Percentiles rank a stretch among this genome's conserved stretches.
Evolutionary conservation across 176 grass and related monocot species (phyloP).

Genomic region (Oryza longistaminata): DNA sequence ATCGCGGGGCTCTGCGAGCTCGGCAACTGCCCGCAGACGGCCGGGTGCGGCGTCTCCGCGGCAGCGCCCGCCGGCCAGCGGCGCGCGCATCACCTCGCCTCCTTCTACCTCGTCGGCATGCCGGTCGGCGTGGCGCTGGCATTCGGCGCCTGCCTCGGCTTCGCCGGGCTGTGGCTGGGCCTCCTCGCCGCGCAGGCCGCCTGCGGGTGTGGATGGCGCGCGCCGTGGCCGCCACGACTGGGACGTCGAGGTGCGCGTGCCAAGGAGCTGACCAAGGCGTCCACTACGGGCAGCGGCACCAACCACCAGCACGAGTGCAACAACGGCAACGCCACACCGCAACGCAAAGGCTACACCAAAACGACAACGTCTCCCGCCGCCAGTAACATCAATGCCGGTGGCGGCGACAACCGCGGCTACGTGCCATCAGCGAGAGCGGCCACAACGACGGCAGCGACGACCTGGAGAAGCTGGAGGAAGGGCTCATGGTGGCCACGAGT

Average conservation of each 20-base stretch:
- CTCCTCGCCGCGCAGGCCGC: conserved; percentile 82
- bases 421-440: conserved; percentile 38
- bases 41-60: conserved; percentile 89
- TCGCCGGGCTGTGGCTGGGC: conserved; percentile 87
- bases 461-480: conserved; percentile 55
- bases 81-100: conserved; percentile 81
- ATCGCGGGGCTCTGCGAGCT: conserved; percentile 96
- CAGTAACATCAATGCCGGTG: conserved; percentile 17
- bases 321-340: background rate
- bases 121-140: conserved; percentile 73
- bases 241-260: conserved; percentile 72
- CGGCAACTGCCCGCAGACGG: conserved; percentile 94
- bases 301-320: conserved; percentile 29
- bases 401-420: conserved; percentile 31
- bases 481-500: conserved; percentile 26
- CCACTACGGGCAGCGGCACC: background rate
- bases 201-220: conserved; percentile 74
- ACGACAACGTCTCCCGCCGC: background rate
- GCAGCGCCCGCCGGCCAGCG: conserved; percentile 66
- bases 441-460: background rate
- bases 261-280: conserved; percentile 60
- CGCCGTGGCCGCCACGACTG: conserved; percentile 65
- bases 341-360: conserved; percentile 21
- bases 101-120: conserved; percentile 98
- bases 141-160: conserved; percentile 69